phyloP scores from a whole-genome alignment of 305 asterid species.

The Fraxinus xanthoxyloides region DNA sequence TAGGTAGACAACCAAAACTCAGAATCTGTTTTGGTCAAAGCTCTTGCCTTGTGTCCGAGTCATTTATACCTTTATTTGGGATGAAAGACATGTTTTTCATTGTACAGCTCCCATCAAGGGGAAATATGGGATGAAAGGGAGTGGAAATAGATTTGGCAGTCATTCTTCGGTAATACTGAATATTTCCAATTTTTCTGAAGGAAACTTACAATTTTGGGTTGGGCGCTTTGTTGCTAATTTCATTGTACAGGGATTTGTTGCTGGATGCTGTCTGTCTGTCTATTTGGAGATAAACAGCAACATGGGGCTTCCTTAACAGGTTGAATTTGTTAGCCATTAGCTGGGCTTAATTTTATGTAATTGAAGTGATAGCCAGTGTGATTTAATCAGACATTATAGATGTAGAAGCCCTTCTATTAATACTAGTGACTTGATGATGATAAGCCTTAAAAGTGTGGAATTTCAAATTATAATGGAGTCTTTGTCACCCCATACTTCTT shows the following conservation, averaged over 20 bases:
- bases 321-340: not conserved
- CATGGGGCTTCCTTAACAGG: not conserved
- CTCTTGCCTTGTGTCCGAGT: not conserved
- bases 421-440: not conserved
- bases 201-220: not conserved
- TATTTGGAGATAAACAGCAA: not conserved
- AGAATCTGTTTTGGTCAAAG: not conserved
- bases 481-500: not conserved
- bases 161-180: not conserved
- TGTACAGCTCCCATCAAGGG: not conserved
- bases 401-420: not conserved
- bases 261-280: not conserved
- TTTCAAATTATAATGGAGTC: not conserved
- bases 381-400: not conserved
- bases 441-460: not conserved
- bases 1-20: not conserved
- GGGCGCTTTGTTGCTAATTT: not conserved
- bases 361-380: not conserved
- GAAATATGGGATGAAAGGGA: not conserved
- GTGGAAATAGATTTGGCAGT: not conserved
- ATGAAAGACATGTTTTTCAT: not conserved
- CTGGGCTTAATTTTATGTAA: not conserved
- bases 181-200: not conserved
- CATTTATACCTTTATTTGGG: not conserved
- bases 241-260: not conserved